These are phyloP conservation scores for Coniochaeta sp. DNA, from an alignment of 2,329 filamentous ascomycete species.

Conservation along the genomic window DNA sequence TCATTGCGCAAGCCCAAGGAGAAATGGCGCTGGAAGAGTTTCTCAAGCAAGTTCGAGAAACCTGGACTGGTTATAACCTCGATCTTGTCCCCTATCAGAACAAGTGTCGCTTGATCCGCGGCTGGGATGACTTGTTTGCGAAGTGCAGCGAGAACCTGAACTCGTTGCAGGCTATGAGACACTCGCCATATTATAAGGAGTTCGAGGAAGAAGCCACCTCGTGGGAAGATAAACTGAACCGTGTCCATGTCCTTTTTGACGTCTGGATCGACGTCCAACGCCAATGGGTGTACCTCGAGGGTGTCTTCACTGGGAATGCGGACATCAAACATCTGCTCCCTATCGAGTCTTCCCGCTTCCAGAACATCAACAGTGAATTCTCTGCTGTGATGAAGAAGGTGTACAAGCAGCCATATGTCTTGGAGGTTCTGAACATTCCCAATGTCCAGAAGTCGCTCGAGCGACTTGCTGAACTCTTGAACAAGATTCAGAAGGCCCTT, in stretches of 20 bases:
- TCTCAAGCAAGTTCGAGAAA: conserved; percentile 90
- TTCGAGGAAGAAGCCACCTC: conserved; percentile 95
- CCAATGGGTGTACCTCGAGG: conserved; percentile 98
- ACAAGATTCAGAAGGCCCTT: conserved; percentile 98
- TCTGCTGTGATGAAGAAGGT: conserved; percentile 99
- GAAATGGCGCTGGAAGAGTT: conserved; percentile 99
- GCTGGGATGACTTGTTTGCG: conserved; percentile 96
- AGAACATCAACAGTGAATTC: conserved; percentile 99
- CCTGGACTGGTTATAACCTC: conserved; percentile 90
- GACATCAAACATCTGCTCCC: conserved; percentile 98
- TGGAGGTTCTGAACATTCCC: conserved; percentile 92
- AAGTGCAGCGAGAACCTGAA: conserved; percentile 98
- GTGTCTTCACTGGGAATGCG: conserved; percentile 96
- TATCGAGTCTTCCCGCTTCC: conserved; percentile 92
- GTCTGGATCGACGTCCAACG: conserved; percentile 99
- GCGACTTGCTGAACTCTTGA: conserved; percentile 88
- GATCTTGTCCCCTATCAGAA: conserved; percentile 97
- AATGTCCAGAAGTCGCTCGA: conserved; percentile 95
- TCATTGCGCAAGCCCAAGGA: conserved; percentile 91
- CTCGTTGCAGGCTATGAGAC: conserved; percentile 95
- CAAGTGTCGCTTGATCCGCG: conserved; percentile 93
- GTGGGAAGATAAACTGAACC: conserved; percentile 97
- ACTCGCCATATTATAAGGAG: conserved; percentile 98
- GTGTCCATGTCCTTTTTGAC: conserved; percentile 95
- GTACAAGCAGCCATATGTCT: conserved; percentile 88